Percentiles rank a stretch among this genome's conserved stretches.
These are phyloP conservation scores for Aspergillaceae sp. DNA, from an alignment of 2,329 filamentous ascomycete genomes.

Conservation along the genomic window DNA sequence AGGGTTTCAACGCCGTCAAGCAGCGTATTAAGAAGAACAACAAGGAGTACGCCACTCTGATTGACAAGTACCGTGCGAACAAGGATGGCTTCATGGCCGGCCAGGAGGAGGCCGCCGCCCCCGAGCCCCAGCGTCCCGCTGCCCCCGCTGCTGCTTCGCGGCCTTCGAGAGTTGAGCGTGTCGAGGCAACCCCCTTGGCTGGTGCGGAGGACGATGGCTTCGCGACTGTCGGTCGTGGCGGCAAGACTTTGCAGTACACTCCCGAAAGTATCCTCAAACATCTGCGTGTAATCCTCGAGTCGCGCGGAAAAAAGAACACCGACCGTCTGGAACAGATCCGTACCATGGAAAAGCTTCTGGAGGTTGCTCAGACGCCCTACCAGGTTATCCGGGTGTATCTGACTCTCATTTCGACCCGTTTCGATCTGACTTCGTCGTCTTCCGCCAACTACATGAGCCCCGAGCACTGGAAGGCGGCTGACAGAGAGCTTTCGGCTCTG, in stretches of 20 bases:
- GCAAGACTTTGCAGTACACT: conserved; percentile 83
- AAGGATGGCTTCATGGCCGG: conserved; percentile 72
- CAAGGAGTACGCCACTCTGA: conserved; percentile 82
- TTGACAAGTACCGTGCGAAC: conserved; percentile 77
- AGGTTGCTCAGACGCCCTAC: conserved; percentile 84
- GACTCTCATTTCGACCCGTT: conserved; percentile 84
- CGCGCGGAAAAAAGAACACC: conserved; percentile 97
- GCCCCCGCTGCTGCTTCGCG: conserved; percentile 41
- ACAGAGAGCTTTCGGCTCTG: conserved; percentile 72
- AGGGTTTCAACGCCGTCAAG: conserved; percentile 92
- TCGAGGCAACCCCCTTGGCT: conserved; percentile 42
- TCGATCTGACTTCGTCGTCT: conserved; percentile 76
- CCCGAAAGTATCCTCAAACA: conserved; percentile 98
- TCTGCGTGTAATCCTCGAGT: conserved; percentile 84
- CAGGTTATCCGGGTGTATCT: conserved; percentile 88
- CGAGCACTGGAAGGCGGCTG: conserved; percentile 93
- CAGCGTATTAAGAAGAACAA: conserved; percentile 99
- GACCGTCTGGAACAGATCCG: conserved; percentile 90
- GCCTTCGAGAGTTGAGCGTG: conserved; percentile 38
- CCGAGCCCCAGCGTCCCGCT: conserved; percentile 9
- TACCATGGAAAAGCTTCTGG: conserved; percentile 90
- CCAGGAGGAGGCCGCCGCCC: conserved; percentile 63
- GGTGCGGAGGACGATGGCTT: conserved; percentile 73
- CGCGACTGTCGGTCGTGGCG: conserved; percentile 77
- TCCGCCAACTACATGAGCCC: conserved; percentile 73